A percentile compares a stretch with the other conserved stretches of the same genome.
Conservation (phyloP, 139 green algal species). For the Eudorina sp. region DNA sequence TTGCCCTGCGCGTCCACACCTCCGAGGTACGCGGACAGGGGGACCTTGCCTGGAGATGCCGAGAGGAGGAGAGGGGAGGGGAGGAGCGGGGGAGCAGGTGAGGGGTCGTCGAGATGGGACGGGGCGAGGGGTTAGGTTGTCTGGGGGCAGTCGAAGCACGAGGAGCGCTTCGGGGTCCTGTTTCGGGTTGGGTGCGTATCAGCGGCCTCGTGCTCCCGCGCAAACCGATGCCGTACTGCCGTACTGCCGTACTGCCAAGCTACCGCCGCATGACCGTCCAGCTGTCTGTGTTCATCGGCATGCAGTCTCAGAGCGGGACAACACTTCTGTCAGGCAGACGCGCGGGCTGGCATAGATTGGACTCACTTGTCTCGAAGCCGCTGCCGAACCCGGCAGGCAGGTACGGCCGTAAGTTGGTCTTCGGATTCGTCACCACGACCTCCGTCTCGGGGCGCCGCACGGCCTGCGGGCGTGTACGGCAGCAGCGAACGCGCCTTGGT, state of each 20-base stretch:
- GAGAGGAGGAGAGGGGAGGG: neutral
- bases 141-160: no score
- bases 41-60: slow-evolving; percentile 25
- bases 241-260: no score
- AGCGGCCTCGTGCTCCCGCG: no score
- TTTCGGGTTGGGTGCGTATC: no score
- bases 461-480: neutral
- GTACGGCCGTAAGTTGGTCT: slow-evolving; percentile 47
- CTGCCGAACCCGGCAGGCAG: slow-evolving; percentile 69
- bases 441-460: slow-evolving; percentile 35
- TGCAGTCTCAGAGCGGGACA: no score
- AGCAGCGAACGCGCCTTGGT: neutral
- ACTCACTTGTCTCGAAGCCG: slow-evolving; percentile 61
- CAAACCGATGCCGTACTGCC: no score
- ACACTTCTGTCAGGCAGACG: no score
- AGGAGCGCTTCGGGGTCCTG: no score
- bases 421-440: slow-evolving; percentile 60
- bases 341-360: no score
- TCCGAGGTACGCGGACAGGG: slow-evolving; percentile 30
- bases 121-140: neutral
- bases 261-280: no score
- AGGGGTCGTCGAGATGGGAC: neutral
- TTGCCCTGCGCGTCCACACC: neutral
- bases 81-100: neutral
- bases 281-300: no score